These are phyloP conservation scores for Hymenoscyphus fructigenus DNA, from an alignment of 2,329 filamentous ascomycete genomes.

Conservation along the genomic window DNA sequence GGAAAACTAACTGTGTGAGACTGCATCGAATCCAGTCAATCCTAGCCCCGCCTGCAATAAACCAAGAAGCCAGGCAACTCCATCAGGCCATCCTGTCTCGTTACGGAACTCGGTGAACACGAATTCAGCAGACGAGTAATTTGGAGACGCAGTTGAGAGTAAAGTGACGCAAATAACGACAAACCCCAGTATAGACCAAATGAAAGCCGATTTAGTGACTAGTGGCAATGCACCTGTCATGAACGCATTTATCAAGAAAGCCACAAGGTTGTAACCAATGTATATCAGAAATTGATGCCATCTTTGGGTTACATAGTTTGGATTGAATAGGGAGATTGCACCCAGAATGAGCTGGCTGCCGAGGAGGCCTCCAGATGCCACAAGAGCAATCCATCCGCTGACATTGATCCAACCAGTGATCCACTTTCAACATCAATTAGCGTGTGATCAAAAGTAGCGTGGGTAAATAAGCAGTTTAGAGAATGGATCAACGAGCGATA, in stretches of 20 bases:
- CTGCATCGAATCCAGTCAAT: constrained; percentile 47
- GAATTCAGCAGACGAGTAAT: constrained; percentile 52
- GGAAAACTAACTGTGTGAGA: constrained; percentile 30
- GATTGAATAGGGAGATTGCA: constrained; percentile 50
- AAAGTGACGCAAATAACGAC: constrained; percentile 51
- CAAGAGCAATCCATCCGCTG: constrained; percentile 45
- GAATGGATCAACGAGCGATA: background rate
- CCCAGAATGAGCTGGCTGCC: constrained; percentile 54
- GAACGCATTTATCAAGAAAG: constrained; percentile 49
- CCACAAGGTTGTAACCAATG: constrained; percentile 48
- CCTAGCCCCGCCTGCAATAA: constrained; percentile 53
- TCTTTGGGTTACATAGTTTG: constrained; percentile 48
- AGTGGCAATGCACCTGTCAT: constrained; percentile 49
- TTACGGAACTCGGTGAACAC: constrained; percentile 57
- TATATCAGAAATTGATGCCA: constrained; percentile 56
- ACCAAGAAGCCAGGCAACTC: constrained; percentile 52
- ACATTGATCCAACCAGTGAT: constrained; percentile 50
- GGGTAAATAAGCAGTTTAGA: background rate
- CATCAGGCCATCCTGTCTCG: constrained; percentile 49
- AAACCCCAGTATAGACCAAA: constrained; percentile 55
- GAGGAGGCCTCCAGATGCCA: constrained; percentile 52
- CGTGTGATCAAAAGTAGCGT: background rate
- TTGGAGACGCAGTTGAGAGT: constrained; percentile 49
- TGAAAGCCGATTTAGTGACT: constrained; percentile 48
- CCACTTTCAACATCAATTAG: constrained; percentile 29